Evolutionary conservation across 2,329 filamentous ascomycete genomes (phyloP).

Genomic region (Botryotinia globosa): DNA sequence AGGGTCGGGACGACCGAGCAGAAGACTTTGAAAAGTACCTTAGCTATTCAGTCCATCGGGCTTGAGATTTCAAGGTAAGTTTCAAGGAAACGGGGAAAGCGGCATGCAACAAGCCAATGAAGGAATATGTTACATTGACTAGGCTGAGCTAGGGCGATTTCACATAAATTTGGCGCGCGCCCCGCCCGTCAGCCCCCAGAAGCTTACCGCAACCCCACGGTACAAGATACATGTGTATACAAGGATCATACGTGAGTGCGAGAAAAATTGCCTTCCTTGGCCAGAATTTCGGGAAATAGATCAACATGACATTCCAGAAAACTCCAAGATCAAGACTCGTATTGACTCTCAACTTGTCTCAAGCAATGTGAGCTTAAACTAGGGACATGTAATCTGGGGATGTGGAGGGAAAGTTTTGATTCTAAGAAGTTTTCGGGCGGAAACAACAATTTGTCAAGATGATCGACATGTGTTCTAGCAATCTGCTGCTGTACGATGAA

Average conservation of each 20-base stretch:
- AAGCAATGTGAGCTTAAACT: not conserved
- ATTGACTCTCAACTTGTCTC: no score
- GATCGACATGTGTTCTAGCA: not conserved
- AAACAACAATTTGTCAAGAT: not conserved
- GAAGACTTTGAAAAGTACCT: not conserved
- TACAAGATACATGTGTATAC: not conserved
- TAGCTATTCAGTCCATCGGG: not conserved
- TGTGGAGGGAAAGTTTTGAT: not conserved
- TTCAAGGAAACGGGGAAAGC: conserved; percentile 4
- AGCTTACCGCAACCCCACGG: not conserved
- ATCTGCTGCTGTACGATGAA: not conserved
- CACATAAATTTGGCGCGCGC: not conserved
- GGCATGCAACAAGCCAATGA: not conserved
- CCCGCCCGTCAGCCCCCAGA: not conserved
- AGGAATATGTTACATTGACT: not conserved
- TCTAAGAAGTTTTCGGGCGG: not conserved
- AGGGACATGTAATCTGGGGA: not conserved
- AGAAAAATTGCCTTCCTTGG: conserved; percentile 1
- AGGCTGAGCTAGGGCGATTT: not conserved
- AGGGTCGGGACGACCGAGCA: not conserved
- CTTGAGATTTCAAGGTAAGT: not conserved
- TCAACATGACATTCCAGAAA: not conserved
- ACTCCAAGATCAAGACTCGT: not conserved
- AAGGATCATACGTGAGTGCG: not conserved
- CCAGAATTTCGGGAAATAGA: not conserved